phyloP scores from a whole-genome alignment of 331 rosid genomes.

The Telfairia occidentalis region DNA sequence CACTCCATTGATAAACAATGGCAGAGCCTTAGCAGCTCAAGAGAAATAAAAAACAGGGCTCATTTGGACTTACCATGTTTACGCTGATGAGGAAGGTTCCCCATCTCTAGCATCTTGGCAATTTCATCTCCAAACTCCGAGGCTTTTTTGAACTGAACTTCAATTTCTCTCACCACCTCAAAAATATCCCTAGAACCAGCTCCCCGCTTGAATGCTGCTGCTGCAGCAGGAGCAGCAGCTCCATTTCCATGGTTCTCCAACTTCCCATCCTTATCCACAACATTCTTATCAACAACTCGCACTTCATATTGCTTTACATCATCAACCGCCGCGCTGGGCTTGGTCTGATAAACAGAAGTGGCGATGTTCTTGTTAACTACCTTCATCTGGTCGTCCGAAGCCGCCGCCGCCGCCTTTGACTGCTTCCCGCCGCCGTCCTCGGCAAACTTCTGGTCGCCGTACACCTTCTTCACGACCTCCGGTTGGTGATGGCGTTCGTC shows the following conservation, averaged over 20 bases:
- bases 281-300: constrained; percentile 60
- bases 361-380: constrained; percentile 2
- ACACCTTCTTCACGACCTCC: constrained; percentile 74
- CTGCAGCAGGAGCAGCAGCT: neutral
- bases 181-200: constrained; percentile 41
- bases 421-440: constrained; percentile 23
- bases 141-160: constrained; percentile 57
- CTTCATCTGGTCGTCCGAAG: constrained; percentile 14
- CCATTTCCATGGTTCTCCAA: constrained; percentile 36
- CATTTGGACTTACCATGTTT: constrained; percentile 31
- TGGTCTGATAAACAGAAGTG: constrained; percentile 25
- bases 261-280: constrained; percentile 40
- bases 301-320: constrained; percentile 47
- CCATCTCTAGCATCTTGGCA: constrained; percentile 63
- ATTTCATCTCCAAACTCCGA: constrained; percentile 63
- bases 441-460: constrained; percentile 43
- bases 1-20: neutral
- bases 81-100: constrained; percentile 46
- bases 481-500: constrained; percentile 51
- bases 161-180: constrained; percentile 61
- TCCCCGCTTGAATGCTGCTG: constrained; percentile 29
- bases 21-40: neutral
- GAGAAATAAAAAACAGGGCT: neutral
- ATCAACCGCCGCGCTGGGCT: constrained; percentile 31
- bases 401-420: constrained; percentile 11